These are phyloP conservation scores for Agaricus subrufescens DNA, from an alignment of 768 basidiomycete species.

Conservation along the genomic window DNA sequence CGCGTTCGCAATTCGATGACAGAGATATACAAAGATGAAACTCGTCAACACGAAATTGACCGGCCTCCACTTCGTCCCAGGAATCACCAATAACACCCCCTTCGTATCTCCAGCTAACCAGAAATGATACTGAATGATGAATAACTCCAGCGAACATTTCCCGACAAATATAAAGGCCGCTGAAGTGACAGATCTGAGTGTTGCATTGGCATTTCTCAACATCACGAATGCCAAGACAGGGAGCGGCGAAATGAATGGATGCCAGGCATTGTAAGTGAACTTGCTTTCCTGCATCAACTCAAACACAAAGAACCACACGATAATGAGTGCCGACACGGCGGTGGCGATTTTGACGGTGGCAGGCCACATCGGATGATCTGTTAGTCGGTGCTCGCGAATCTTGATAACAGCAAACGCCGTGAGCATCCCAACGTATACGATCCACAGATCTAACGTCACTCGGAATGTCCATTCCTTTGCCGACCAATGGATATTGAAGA, in stretches of 20 bases:
- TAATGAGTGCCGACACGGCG: conserved; percentile 42
- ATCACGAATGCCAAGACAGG: conserved; percentile 74
- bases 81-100: conserved; percentile 74
- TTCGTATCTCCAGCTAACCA: conserved; percentile 86
- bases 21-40: conserved; percentile 76
- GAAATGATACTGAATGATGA: conserved; percentile 85
- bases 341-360: conserved; percentile 42
- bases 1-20: conserved; percentile 71
- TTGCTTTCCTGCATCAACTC: conserved; percentile 75
- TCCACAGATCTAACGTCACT: conserved; percentile 83
- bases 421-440: conserved; percentile 86
- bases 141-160: conserved; percentile 85
- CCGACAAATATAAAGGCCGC: conserved; percentile 77
- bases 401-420: conserved; percentile 70
- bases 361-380: conserved; percentile 67
- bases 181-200: conserved; percentile 67
- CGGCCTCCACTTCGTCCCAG: conserved; percentile 68
- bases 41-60: conserved; percentile 76
- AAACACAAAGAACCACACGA: conserved; percentile 81
- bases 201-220: conserved; percentile 71
- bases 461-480: conserved; percentile 87
- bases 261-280: conserved; percentile 82
- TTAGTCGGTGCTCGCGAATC: conserved; percentile 64
- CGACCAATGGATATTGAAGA: conserved; percentile 80
- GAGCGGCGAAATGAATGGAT: conserved; percentile 75